phyloP scores from a whole-genome alignment of 345 rosid genomes.

The Streptanthus diversifolius region DNA sequence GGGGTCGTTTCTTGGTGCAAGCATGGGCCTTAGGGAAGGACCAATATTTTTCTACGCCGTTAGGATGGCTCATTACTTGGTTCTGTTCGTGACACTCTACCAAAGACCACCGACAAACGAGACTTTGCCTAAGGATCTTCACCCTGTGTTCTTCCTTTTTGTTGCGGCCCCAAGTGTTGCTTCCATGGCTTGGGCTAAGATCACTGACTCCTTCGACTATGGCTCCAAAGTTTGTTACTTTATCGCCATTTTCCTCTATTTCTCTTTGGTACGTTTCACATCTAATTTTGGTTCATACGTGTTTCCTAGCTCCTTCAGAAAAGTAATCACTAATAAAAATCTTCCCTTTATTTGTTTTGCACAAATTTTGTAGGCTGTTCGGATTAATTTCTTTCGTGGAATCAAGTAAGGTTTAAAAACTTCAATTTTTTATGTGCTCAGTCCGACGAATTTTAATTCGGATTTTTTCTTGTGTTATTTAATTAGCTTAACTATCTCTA shows the following conservation, averaged over 20 bases:
- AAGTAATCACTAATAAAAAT: not conserved
- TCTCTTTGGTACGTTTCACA: conserved; percentile 53
- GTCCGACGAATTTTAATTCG: not conserved
- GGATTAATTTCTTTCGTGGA: conserved; percentile 70
- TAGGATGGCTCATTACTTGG: conserved; percentile 73
- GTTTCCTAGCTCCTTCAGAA: not conserved
- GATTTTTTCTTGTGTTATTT: not conserved
- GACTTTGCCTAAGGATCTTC: conserved; percentile 79
- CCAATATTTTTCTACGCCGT: conserved; percentile 80
- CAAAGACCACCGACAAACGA: conserved; percentile 80
- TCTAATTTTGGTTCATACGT: not conserved
- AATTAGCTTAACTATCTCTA: not conserved
- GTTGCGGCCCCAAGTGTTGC: conserved; percentile 91
- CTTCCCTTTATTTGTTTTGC: not conserved
- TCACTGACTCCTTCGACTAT: conserved; percentile 70
- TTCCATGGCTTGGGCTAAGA: conserved; percentile 80
- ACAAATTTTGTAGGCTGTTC: conserved; percentile 51
- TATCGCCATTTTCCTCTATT: conserved; percentile 70
- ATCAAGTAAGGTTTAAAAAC: conserved; percentile 42
- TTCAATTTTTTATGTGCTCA: not conserved
- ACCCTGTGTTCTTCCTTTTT: conserved; percentile 81
- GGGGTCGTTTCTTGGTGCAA: conserved; percentile 75
- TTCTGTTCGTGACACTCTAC: conserved; percentile 80
- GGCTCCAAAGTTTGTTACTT: conserved; percentile 73
- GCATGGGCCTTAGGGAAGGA: conserved; percentile 79